Percentiles rank a stretch among this genome's conserved stretches.
Conservation (phyloP, 1,284 basidiomycete genomes). For the Cryptococcus sp. region DNA sequence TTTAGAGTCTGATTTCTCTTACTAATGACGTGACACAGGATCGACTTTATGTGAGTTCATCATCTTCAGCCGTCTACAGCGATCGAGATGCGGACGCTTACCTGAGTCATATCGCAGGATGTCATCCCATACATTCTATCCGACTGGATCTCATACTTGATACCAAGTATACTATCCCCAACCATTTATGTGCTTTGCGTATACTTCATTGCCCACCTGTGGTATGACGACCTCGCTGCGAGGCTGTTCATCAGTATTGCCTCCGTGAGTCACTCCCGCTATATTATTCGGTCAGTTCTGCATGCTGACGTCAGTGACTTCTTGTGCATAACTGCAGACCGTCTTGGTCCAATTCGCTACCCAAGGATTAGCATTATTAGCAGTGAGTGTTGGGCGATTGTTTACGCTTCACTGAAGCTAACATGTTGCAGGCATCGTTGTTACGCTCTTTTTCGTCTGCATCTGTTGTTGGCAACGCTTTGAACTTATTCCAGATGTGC, state of each 20-base stretch:
- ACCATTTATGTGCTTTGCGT: conserved; percentile 49
- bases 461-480: conserved; percentile 48
- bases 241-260: conserved; percentile 54
- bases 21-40: conserved; percentile 28
- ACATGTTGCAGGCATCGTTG: conserved; percentile 33
- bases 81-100: not conserved
- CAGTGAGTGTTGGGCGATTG: conserved; percentile 20
- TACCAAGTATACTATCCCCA: conserved; percentile 47
- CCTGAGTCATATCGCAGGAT: conserved; percentile 28
- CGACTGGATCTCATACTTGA: conserved; percentile 49
- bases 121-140: conserved; percentile 52
- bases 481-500: conserved; percentile 40
- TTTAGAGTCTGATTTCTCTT: not conserved
- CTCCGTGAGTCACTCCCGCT: conserved; percentile 26
- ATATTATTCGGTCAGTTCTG: not conserved
- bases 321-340: conserved; percentile 19
- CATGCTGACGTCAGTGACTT: not conserved
- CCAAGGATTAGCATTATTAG: conserved; percentile 53
- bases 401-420: not conserved
- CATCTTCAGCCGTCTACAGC: not conserved
- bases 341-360: conserved; percentile 53
- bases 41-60: conserved; percentile 41
- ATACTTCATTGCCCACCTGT: conserved; percentile 51
- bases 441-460: conserved; percentile 51
- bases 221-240: conserved; percentile 49